A percentile compares a stretch with the other conserved stretches of the same genome.
Evolutionary conservation across 352 stramenopile species (phyloP).

Genomic region (Phytopythium litorale): DNA sequence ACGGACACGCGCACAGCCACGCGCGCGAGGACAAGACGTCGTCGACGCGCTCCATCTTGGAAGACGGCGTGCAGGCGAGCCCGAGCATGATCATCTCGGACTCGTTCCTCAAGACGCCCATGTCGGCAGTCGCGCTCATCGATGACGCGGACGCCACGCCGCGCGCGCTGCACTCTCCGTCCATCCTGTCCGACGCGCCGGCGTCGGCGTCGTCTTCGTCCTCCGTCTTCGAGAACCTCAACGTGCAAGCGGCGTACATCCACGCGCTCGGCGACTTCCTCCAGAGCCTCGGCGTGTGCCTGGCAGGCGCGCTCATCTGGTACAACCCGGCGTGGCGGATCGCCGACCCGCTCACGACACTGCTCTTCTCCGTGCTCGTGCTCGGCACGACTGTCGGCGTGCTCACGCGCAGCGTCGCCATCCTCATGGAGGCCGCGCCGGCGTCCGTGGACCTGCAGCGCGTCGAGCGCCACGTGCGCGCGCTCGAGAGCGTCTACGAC

Average conservation of each 20-base stretch:
- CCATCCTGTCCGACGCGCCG: slow-evolving; percentile 12
- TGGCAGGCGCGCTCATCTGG: slow-evolving; percentile 96
- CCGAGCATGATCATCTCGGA: slow-evolving; percentile 36
- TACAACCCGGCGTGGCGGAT: slow-evolving; percentile 94
- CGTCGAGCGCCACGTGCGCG: slow-evolving; percentile 58
- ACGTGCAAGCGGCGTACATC: slow-evolving; percentile 97
- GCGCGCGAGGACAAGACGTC: slow-evolving; percentile 18
- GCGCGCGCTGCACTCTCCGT: slow-evolving; percentile 7
- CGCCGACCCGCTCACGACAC: slow-evolving; percentile 95
- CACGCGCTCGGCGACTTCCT: slow-evolving; percentile 97
- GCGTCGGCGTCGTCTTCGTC: background rate
- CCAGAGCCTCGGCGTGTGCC: slow-evolving; percentile 95
- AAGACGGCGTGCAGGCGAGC: slow-evolving; percentile 33
- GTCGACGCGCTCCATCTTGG: slow-evolving; percentile 17
- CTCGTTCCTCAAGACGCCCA: slow-evolving; percentile 61
- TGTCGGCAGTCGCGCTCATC: slow-evolving; percentile 76
- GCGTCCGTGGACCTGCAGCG: slow-evolving; percentile 41
- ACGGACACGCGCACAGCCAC: slow-evolving; percentile 53
- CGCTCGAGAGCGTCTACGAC: slow-evolving; percentile 83
- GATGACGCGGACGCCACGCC: slow-evolving; percentile 16
- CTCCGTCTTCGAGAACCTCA: slow-evolving; percentile 88
- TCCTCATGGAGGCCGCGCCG: slow-evolving; percentile 96
- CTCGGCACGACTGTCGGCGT: slow-evolving; percentile 93
- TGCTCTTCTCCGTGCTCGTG: slow-evolving; percentile 95
- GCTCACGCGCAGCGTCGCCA: slow-evolving; percentile 85